Base-by-base conservation (phyloP, 139 green algal species). In the Asterochloris sp. region DNA sequence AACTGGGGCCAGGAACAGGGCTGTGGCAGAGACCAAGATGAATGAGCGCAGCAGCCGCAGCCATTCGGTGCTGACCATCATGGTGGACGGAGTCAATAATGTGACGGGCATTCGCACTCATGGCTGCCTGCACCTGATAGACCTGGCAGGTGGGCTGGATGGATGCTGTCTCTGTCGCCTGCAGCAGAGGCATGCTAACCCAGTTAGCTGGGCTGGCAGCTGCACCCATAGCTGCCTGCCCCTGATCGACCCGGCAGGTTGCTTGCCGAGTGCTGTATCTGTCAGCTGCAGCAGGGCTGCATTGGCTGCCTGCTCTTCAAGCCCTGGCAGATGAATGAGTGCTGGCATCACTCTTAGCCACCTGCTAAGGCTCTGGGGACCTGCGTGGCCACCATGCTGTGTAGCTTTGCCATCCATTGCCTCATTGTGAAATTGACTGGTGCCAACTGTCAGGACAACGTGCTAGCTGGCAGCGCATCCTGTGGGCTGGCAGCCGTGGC, bases 41-140 rank as follows among this genome's bases (percentile, higher is more conserved):
- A 99, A 99, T 87, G 93, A 96, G 88, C 92, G 95, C 79, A 96
- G 90, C n/a, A 95, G 88, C 19, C 89, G 94, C 71, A 93, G 85
- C 28, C 94, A 98, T 87, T 89, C 89, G 77, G 93, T 98, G 61
- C 94, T 98, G 85, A 95, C 90, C 1, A 85, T 98, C 73, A 92
- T 92, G 27, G 93, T 98, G 61, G 92, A 96, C 29, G 94, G 95
- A 14, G 74, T 77, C 74, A 95, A 93, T 85, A 78, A 84, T 27
- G 82, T 81, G 76, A 93, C 86, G 38, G 94, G 87, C 24, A 83
- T 85, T 8, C 81, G 69, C 38, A 92, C 85, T 11, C 83, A 89
- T 74, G 83, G 80, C 74, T 81, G 83, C 78, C 88, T 95, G 81
- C 91, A 95, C 84, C 86, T 95, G 69, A 89, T 96, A 27, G 91